A percentile compares a stretch with the other conserved stretches of the same genome.
phyloP scores from a whole-genome alignment of 805 yeast species.

The Candida awuae region DNA sequence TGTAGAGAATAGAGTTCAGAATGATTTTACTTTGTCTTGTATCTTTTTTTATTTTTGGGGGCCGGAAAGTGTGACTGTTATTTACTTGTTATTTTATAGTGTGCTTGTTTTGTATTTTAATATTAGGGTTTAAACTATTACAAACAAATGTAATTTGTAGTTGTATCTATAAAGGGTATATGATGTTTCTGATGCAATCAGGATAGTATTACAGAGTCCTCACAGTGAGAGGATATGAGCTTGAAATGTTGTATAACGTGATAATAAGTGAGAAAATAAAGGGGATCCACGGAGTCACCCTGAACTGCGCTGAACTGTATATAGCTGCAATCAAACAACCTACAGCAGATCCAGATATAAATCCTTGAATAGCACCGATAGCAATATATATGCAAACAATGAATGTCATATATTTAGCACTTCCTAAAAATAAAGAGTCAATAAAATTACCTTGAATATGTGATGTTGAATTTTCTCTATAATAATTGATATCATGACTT shows the following conservation, averaged over 20 bases:
- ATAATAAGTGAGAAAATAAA: constrained; percentile 69
- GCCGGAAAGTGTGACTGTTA: not conserved
- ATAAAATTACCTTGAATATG: constrained; percentile 7
- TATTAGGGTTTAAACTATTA: not conserved
- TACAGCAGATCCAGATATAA: constrained; percentile 64
- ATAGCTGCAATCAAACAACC: constrained; percentile 71
- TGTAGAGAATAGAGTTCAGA: constrained; percentile 3
- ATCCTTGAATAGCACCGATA: constrained; percentile 56
- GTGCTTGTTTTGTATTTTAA: not conserved
- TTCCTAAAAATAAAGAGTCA: constrained; percentile 3
- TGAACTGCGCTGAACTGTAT: constrained; percentile 70
- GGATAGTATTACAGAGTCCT: constrained; percentile 12
- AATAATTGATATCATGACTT: constrained; percentile 4
- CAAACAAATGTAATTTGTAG: too few relatives aligned
- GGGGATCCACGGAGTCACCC: constrained; percentile 96
- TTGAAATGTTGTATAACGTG: constrained; percentile 56
- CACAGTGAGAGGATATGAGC: constrained; percentile 55
- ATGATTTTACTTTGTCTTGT: not conserved
- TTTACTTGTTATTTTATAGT: not conserved
- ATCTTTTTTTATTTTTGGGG: not conserved
- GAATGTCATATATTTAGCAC: constrained; percentile 27
- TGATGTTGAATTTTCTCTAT: constrained; percentile 1
- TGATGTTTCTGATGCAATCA: not conserved
- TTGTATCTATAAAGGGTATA: not conserved
- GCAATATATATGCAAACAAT: constrained; percentile 41